Evolutionary conservation across 202 grass and related monocot species (phyloP), one percentile per base, ranked within the genome.

Genomic region (Hordeum pubiflorum): DNA sequence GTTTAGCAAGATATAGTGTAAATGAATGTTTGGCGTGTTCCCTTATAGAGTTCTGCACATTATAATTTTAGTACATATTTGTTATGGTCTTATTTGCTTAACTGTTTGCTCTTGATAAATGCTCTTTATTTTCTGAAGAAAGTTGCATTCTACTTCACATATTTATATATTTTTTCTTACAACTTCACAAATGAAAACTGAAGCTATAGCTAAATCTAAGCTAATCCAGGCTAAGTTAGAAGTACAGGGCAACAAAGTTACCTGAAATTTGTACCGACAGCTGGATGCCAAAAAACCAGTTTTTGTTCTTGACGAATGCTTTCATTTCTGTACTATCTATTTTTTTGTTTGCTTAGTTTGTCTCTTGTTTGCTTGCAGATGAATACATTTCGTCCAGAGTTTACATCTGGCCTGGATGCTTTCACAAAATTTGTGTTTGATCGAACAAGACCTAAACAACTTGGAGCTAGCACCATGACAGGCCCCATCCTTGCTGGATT

Each of bases 391-490:
- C 87, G 96, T 41, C 92, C 85, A 52, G 89, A 99, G 81, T 99
- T 99, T 75, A 96, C 81, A 87, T 75, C 90, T 78, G 92, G 88
- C 70, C 66, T 99, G 79, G 92, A 96, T 88, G 86, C 89, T 70
- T 89, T 99, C 54, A 91, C 91, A 7, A 99, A 93, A 69, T 99
- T 91, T 82, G 87, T 99, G 63, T 94, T 99, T 81, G 92, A 95
- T 50, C 92, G 96, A 79, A 96, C 92, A 72, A 89, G 91, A 79
- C 90, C 96, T 55, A 99, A 99, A 75, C 96, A 96, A 87, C 77
- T 99, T 78, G 96, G 96, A 78, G 80, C 90, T 57, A 99, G 90
- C 71, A 92, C 89, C 48, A 91, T 99, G 96, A 99, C 96, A 50
- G 96, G 96, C 7, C 90, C 96, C 27, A 85, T 99, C 74, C 90